Conservation (phyloP, 257 asterid genomes). For the Solanum appendiculatum region DNA sequence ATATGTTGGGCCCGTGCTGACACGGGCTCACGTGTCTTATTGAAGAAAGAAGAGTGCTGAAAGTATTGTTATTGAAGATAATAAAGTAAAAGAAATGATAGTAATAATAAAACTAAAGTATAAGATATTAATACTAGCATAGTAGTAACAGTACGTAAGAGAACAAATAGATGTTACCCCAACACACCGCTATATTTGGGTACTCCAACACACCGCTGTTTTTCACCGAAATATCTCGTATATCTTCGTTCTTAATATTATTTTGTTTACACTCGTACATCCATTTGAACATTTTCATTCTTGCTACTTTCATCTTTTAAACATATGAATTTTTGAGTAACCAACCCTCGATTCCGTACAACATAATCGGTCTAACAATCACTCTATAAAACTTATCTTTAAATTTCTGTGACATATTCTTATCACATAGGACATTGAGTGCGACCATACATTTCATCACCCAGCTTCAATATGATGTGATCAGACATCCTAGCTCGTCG, state of each 20-base stretch:
- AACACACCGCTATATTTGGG: too few species aligned
- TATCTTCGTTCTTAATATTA: background rate
- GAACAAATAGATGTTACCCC: background rate
- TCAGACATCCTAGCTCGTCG: background rate
- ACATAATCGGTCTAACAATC: background rate
- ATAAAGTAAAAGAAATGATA: background rate
- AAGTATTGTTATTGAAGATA: background rate
- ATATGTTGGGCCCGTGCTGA: too few species aligned
- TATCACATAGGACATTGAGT: background rate
- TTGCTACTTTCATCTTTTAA: background rate
- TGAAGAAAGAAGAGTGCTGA: background rate
- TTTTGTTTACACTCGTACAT: rapidly evolving
- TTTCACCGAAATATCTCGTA: too few species aligned
- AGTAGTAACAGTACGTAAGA: background rate
- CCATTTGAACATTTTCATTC: rapidly evolving
- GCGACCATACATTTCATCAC: background rate
- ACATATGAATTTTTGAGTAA: background rate
- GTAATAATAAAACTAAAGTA: background rate
- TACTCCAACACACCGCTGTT: too few species aligned
- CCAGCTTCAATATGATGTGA: background rate
- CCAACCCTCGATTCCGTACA: background rate
- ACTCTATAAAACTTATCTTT: too few species aligned
- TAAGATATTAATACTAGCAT: background rate
- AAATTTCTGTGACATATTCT: background rate
- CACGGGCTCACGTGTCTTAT: too few species aligned